A percentile compares a stretch with the other conserved stretches of the same genome.
Conservation (phyloP, 129 eudicot genomes). For the Artemisia annua region DNA sequence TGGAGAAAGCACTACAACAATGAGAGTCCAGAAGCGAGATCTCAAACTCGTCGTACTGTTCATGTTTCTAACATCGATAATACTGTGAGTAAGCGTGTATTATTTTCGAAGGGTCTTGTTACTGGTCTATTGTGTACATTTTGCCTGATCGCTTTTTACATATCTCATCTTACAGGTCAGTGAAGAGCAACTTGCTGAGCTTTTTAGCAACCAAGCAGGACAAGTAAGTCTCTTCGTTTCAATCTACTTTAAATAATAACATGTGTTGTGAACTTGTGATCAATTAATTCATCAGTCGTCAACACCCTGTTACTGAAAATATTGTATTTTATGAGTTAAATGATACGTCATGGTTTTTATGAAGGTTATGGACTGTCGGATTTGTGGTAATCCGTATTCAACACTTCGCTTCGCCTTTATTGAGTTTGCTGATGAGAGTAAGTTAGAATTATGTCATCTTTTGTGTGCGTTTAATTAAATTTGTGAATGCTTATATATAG, state of each 20-base stretch:
- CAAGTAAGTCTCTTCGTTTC: constrained; percentile 49
- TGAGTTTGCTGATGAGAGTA: constrained; percentile 84
- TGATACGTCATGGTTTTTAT: constrained; percentile 11
- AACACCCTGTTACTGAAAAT: not conserved
- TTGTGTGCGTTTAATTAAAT: not conserved
- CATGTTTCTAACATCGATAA: not conserved
- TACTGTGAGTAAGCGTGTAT: not conserved
- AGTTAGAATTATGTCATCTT: constrained; percentile 20
- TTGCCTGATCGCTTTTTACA: not conserved
- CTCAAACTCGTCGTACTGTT: not conserved
- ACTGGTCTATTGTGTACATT: not conserved
- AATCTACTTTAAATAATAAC: too few relatives aligned
- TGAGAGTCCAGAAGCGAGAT: too few relatives aligned
- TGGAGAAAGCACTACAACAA: too few relatives aligned
- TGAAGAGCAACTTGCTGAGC: constrained; percentile 89
- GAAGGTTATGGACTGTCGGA: constrained; percentile 94
- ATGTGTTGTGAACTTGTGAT: too few relatives aligned
- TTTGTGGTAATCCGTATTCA: constrained; percentile 93
- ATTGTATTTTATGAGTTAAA: not conserved
- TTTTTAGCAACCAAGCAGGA: constrained; percentile 75
- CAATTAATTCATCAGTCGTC: too few relatives aligned
- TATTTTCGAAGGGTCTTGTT: not conserved
- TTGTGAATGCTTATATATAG: not conserved
- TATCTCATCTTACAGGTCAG: constrained; percentile 52
- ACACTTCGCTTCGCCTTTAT: constrained; percentile 97